Base-by-base conservation (phyloP, 1,284 basidiomycete species). In the Marasmius sp. region DNA sequence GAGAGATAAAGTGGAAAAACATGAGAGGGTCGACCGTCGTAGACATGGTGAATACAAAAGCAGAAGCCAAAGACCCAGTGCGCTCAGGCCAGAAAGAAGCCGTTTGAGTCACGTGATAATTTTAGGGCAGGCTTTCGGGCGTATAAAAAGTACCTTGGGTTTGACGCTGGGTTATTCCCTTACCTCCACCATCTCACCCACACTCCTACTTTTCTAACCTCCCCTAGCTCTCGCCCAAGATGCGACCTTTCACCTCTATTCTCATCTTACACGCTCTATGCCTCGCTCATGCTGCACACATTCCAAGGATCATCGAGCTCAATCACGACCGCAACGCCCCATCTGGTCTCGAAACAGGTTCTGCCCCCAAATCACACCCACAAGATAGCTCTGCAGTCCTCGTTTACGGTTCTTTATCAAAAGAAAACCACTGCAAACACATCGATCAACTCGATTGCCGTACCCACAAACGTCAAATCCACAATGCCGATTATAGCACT, bases 401-500 rank as follows among this genome's bases (percentile, higher is more conserved):
- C 41, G 41, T n/a, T 12, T 6, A 27, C 27, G 27, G 2, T 27
- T 27, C 27, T 27, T 2, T 27, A 27, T n/a, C 41, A 12, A 6
- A 43, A n/a, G n/a, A 6, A 6, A 12, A 3, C 41, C 41, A 43
- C 11, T 2, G n/a, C 41, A 12, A 43, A 3, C 41, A 43, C 41
- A 5, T 27, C 27, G 27, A 27, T 27, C 27, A 27, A 43, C 12
- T 12, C n/a, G 12, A n/a, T 43, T 3, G 41, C 41, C n/a, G 2
- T 12, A n/a, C 11, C 37, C 52, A 37, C 14, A 38, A 37, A 18
- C 52, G 52, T 20, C 52, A 54, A n/a, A 54, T 54, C 14, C 52
- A 54, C 20, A 54, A 54, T 20, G 52, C 52, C 52, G 52, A 54
- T 54, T 54, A 54, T 14, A 54, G 52, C 20, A 54, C 52, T 8